Conservation (phyloP, 164 flowering plant species). For the Nymphaea colorata region DNA sequence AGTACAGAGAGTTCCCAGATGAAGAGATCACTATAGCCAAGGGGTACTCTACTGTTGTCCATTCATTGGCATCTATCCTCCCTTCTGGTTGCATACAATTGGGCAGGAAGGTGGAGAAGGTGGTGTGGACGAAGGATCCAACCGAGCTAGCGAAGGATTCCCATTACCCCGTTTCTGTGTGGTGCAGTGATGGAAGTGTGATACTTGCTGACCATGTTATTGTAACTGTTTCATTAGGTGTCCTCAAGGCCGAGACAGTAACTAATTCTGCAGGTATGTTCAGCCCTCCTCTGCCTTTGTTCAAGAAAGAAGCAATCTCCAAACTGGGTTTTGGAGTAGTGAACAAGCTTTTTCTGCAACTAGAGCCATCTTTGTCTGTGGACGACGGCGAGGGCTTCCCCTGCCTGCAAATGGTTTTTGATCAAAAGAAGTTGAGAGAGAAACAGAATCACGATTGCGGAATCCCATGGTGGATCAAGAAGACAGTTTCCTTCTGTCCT, state of each 20-base stretch:
- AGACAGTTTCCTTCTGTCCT: constrained; percentile 58
- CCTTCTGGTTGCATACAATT: constrained; percentile 58
- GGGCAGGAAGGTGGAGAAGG: constrained; percentile 40
- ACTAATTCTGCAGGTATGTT: constrained; percentile 40
- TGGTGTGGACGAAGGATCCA: constrained; percentile 52
- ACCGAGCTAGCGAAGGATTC: constrained; percentile 15
- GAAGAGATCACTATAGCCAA: constrained; percentile 90
- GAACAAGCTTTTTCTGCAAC: constrained; percentile 68
- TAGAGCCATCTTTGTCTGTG: constrained; percentile 15
- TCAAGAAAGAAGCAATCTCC: constrained; percentile 58
- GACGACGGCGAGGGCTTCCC: constrained; percentile 33
- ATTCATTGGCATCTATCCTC: constrained; percentile 57
- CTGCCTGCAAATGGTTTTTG: constrained; percentile 57
- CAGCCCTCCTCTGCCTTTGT: constrained; percentile 61
- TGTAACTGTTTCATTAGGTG: constrained; percentile 86
- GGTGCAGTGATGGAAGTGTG: constrained; percentile 55
- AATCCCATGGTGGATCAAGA: constrained; percentile 93
- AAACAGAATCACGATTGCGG: constrained; percentile 30
- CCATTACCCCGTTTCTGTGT: constrained; percentile 54
- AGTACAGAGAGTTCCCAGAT: constrained; percentile 68
- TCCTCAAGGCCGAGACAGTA: constrained; percentile 48
- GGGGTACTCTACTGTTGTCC: constrained; percentile 62
- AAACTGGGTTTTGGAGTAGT: constrained; percentile 89
- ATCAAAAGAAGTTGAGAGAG: constrained; percentile 16
- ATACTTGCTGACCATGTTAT: constrained; percentile 79